Evolutionary conservation across 1,284 basidiomycete species (phyloP).

Genomic region (Mixia osmundae): DNA sequence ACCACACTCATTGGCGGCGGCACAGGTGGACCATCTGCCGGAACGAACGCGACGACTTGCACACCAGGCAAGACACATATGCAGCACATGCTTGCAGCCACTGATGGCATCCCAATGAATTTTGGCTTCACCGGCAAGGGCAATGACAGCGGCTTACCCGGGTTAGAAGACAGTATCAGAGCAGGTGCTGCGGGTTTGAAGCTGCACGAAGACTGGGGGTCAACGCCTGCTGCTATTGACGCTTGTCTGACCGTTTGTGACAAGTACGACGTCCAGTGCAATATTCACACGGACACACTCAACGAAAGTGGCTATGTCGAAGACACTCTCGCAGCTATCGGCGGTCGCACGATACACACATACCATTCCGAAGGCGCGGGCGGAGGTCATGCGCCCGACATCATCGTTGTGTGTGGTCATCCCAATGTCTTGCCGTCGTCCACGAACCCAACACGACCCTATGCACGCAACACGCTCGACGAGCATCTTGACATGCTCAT

Average conservation of each 20-base stretch:
- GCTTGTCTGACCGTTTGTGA: constrained; percentile 62
- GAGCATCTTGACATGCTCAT: constrained; percentile 98
- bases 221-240: constrained; percentile 62
- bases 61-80: constrained; percentile 74
- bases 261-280: constrained; percentile 77
- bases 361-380: constrained; percentile 70
- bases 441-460: constrained; percentile 91
- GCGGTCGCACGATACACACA: constrained; percentile 83
- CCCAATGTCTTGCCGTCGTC: constrained; percentile 87
- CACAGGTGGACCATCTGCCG: constrained; percentile 70
- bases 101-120: constrained; percentile 72
- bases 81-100: constrained; percentile 63
- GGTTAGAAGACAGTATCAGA: constrained; percentile 54
- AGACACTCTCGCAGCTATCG: constrained; percentile 74
- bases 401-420: constrained; percentile 80
- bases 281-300: constrained; percentile 91
- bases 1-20: constrained; percentile 82
- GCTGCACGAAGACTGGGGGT: constrained; percentile 96
- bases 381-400: constrained; percentile 92
- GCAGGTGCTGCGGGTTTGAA: constrained; percentile 84
- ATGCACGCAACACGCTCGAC: constrained; percentile 73
- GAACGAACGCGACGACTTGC: constrained; percentile 83
- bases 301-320: constrained; percentile 89
- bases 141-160: constrained; percentile 53
- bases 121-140: constrained; percentile 39